Conservation (phyloP, 2,329 filamentous ascomycete genomes). For the Teratosphaeria destructans region DNA sequence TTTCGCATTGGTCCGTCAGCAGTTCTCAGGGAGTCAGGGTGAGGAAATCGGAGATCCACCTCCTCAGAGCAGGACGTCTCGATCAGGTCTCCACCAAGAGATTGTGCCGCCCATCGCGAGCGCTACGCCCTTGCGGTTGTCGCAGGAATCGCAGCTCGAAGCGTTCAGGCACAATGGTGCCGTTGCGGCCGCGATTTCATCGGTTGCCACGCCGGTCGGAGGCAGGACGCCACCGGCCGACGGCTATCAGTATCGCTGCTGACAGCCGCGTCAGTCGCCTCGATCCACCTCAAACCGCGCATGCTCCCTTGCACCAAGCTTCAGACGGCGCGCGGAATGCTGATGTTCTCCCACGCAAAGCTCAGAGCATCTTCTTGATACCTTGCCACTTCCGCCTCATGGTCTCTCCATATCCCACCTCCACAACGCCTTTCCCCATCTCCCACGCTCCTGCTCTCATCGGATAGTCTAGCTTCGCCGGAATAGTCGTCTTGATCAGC, state of each 20-base stretch:
- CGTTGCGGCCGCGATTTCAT: too few relatives aligned
- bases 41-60: not conserved
- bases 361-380: conserved; percentile 27
- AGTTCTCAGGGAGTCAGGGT: not conserved
- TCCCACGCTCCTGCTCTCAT: conserved; percentile 39
- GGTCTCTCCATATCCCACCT: conserved; percentile 38
- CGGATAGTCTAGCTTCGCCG: conserved; percentile 70
- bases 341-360: not conserved
- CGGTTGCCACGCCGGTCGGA: too few relatives aligned
- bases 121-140: not conserved
- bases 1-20: not conserved
- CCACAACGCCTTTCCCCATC: conserved; percentile 36
- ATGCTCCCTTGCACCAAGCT: not conserved
- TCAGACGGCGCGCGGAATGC: not conserved
- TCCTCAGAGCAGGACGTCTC: not conserved
- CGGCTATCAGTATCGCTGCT: too few relatives aligned
- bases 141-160: not conserved
- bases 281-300: not conserved
- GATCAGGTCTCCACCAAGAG: not conserved
- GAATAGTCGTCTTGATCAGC: conserved; percentile 62
- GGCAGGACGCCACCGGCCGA: too few relatives aligned
- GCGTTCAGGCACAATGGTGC: too few relatives aligned
- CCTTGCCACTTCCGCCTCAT: conserved; percentile 29
- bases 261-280: not conserved
- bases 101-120: not conserved